Conservation (phyloP, 306 rosid genomes). For the Ormosia semicastrata region DNA sequence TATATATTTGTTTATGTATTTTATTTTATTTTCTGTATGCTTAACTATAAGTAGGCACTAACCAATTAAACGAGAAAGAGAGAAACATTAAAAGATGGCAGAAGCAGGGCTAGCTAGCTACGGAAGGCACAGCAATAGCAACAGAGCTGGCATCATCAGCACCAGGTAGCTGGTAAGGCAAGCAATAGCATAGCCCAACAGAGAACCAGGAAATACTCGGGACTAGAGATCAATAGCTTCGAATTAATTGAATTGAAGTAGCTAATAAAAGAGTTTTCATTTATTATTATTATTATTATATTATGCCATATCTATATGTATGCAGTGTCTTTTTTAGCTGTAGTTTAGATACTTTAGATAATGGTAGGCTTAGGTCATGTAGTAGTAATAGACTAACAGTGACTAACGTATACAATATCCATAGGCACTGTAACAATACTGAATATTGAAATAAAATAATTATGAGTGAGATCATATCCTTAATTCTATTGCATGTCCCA, state of each 20-base stretch:
- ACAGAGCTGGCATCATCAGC: constrained; percentile 9
- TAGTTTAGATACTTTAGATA: neutral
- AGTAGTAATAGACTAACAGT: neutral
- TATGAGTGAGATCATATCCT: neutral
- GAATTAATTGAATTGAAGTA: neutral
- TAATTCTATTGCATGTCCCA: neutral
- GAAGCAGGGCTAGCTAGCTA: constrained; percentile 1
- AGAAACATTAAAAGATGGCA: constrained; percentile 10
- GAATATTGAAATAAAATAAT: neutral
- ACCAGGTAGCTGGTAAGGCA: neutral
- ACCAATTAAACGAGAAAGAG: neutral
- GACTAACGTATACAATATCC: neutral
- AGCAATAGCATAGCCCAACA: neutral
- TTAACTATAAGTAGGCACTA: constrained; percentile 10
- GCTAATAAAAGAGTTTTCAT: neutral
- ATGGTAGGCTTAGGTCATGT: neutral
- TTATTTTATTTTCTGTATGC: neutral
- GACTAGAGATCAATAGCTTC: constrained; percentile 32
- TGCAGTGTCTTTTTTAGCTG: neutral
- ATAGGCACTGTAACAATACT: neutral
- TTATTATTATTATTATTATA: neutral
- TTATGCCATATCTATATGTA: neutral
- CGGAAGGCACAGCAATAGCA: neutral
- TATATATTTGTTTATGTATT: neutral
- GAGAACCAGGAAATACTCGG: constrained; percentile 32